These are phyloP conservation scores for Calycina marina DNA, from an alignment of 2,329 filamentous ascomycete genomes.

Conservation along the genomic window DNA sequence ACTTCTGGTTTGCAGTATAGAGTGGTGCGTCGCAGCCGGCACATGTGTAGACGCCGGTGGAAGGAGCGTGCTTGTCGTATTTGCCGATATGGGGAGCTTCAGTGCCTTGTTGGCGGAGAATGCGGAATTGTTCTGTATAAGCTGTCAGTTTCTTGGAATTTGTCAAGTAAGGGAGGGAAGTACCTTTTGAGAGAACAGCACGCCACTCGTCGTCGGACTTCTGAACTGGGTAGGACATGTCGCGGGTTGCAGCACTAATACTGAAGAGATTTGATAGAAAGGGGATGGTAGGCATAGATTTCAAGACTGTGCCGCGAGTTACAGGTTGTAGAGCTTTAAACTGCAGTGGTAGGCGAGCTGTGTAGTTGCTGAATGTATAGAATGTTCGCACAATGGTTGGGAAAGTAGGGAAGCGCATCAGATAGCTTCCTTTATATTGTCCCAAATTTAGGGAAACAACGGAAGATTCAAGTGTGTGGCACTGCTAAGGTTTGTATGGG, in stretches of 20 bases:
- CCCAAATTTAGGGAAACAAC: too few species aligned
- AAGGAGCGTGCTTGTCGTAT: constrained; percentile 75
- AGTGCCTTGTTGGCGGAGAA: constrained; percentile 85
- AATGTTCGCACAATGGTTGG: constrained; percentile 31
- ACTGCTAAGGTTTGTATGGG: too few species aligned
- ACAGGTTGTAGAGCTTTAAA: constrained; percentile 22
- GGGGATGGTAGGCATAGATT: constrained; percentile 64
- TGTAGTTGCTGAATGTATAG: constrained; percentile 32
- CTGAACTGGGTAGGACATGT: constrained; percentile 65
- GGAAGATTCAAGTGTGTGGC: too few species aligned
- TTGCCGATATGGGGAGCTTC: constrained; percentile 67
- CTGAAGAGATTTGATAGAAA: constrained; percentile 67
- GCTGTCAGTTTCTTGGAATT: constrained; percentile 20
- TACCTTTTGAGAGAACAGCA: constrained; percentile 62
- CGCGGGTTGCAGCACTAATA: constrained; percentile 32
- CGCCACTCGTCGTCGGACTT: constrained; percentile 78
- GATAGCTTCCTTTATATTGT: too few species aligned
- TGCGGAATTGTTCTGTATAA: constrained; percentile 73
- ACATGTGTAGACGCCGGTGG: constrained; percentile 69
- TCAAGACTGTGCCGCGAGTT: constrained; percentile 27
- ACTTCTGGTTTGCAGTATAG: constrained; percentile 89
- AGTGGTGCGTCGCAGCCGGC: constrained; percentile 75
- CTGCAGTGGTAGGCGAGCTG: constrained; percentile 15
- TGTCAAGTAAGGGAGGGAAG: neutral
- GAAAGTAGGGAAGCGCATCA: constrained; percentile 35